Base-by-base conservation (phyloP, 1,284 basidiomycete species). In the Ustilago trichophora region DNA sequence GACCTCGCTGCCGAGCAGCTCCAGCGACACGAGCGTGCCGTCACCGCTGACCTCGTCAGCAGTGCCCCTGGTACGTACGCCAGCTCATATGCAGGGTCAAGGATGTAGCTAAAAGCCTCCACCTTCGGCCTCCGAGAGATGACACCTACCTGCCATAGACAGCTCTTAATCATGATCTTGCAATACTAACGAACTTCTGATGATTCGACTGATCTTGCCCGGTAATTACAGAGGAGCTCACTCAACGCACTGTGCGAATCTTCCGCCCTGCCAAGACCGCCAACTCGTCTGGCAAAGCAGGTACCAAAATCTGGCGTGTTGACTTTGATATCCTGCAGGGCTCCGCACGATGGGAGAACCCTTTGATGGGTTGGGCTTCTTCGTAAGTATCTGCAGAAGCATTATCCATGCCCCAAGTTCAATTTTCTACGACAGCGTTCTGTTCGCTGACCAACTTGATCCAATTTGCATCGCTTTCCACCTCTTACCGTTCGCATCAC, bases 271-370 rank as follows among this genome's bases (percentile, higher is more conserved):
- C 93, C 19, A 90, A 92, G 72, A 93, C 92, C 70, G 95, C 94
- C 9, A 98, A 95, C 88, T 93, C 97, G 83, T 93, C 91, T 46
- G 94, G 92, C 46, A 87, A 72, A 59, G 89, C 88, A 45, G 94
- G 95, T 83, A 89, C 89, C 19, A 87, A 89, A 73, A 87, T 90
- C 75, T 98, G 95, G 95, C 86, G 92, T 69, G 88, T 98, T 77
- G 95, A 98, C 83, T 98, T 90, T 85, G 95, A 98, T 77, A 89
- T 89, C 56, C 84, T 98, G n/a, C 88, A 88, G 69, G 92, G 93
- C 36, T 89, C 87, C 27, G 93, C 91, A 12, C 87, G 95, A 60
- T 98, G 95, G 95, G 93, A 97, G 86, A 98, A 98, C 82, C 92
- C 93, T n/a, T 83, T 98, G 75, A 98, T 98, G 91, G 95, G 95